Evolutionary conservation across 1,139 yeast species (phyloP).

Genomic region (Yamadazyma buinensis): DNA sequence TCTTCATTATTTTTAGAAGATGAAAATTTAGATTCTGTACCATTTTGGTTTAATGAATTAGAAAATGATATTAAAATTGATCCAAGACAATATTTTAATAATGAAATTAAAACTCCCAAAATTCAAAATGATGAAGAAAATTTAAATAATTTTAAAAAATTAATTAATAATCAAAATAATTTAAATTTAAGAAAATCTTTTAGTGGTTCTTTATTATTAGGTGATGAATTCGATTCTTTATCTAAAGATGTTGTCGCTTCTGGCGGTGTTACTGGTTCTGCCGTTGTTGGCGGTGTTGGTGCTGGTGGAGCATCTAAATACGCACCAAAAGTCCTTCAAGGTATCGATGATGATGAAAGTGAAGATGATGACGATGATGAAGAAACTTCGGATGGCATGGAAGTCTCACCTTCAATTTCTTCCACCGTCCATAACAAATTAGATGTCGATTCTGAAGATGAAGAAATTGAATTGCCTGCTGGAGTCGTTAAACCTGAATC

Average conservation of each 20-base stretch:
- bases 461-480: conserved; percentile 77
- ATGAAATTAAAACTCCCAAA: conserved; percentile 22
- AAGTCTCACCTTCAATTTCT: conserved; percentile 13
- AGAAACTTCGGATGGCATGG: conserved; percentile 39
- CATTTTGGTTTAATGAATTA: conserved; percentile 92
- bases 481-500: conserved; percentile 82
- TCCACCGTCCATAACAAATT: conserved; percentile 24
- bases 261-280: neutral
- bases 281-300: conserved; percentile 12
- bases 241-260: conserved; percentile 9
- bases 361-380: conserved; percentile 26
- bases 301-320: conserved; percentile 17
- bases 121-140: conserved; percentile 25
- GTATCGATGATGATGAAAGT: conserved; percentile 13
- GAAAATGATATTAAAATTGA: conserved; percentile 74
- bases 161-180: conserved; percentile 33
- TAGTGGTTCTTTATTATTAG: conserved; percentile 33
- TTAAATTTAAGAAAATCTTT: conserved; percentile 36
- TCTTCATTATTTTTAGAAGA: conserved; percentile 86
- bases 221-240: conserved; percentile 7
- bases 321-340: conserved; percentile 14
- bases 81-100: conserved; percentile 62
- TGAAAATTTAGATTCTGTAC: conserved; percentile 83
- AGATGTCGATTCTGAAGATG: conserved; percentile 82
- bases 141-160: conserved; percentile 41